Conservation (phyloP, 2,329 filamentous ascomycete species). For the Alternaria panax region DNA sequence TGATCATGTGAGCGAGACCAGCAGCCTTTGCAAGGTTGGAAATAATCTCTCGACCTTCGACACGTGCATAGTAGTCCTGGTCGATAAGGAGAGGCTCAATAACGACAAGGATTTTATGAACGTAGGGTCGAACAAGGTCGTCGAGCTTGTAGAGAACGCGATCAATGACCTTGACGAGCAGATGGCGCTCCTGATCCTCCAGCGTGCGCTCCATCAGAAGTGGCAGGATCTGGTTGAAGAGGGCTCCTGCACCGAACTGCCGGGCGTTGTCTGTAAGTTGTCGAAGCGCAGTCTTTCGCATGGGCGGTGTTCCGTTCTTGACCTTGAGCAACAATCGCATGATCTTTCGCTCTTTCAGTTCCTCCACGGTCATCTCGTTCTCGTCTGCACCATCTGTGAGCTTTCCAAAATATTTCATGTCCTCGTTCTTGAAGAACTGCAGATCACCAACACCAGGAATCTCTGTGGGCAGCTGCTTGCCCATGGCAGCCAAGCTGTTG, state of each 20-base stretch:
- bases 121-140: constrained; percentile 92
- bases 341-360: constrained; percentile 97
- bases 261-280: constrained; percentile 98
- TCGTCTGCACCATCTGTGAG: constrained; percentile 94
- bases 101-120: constrained; percentile 97
- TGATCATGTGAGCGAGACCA: constrained; percentile 98
- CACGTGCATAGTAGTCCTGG: constrained; percentile 98
- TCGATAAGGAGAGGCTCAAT: constrained; percentile 99
- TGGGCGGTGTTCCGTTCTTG: constrained; percentile 98
- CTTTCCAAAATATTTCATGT: constrained; percentile 99
- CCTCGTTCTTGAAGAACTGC: constrained; percentile 97
- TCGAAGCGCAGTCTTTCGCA: constrained; percentile 96
- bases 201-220: constrained; percentile 97
- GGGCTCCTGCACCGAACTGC: constrained; percentile 89
- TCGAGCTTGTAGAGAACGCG: constrained; percentile 98
- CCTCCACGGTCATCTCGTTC: constrained; percentile 88
- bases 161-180: constrained; percentile 98
- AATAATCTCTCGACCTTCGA: constrained; percentile 98
- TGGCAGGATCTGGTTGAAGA: constrained; percentile 97
- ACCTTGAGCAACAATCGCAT: constrained; percentile 97
- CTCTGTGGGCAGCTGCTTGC: constrained; percentile 91
- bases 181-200: constrained; percentile 96
- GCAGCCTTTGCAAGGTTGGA: constrained; percentile 97
- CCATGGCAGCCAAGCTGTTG: constrained; percentile 74
- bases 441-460: constrained; percentile 95